Evolutionary conservation across 176 grass and related monocot species (phyloP).

Genomic region (Oryza officinalis): DNA sequence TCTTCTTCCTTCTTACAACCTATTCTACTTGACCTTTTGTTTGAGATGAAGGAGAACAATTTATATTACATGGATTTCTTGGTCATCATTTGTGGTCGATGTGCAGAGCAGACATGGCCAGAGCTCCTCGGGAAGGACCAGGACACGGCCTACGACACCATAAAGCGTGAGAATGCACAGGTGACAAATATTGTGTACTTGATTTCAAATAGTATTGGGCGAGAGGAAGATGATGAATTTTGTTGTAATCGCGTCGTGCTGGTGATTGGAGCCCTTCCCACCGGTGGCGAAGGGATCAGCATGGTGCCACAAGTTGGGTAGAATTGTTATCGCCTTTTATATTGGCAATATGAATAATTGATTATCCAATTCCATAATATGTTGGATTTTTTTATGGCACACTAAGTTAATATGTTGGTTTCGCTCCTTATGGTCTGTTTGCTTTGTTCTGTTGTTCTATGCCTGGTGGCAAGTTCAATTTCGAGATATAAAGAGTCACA

Average conservation of each 20-base stretch:
- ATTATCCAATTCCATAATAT: not conserved
- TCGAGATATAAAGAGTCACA: no score
- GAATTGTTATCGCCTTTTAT: not conserved
- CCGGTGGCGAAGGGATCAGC: not conserved
- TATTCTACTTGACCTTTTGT: not conserved
- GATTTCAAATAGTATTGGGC: not conserved
- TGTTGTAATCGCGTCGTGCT: constrained; percentile 21
- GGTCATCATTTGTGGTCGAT: not conserved
- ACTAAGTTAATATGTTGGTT: no score
- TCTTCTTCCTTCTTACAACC: not conserved
- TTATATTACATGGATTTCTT: not conserved
- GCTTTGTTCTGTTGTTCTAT: no score
- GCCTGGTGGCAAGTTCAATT: no score
- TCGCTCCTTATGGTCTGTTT: no score
- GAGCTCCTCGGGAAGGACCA: constrained; percentile 25
- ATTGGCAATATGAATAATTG: not conserved
- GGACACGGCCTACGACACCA: not conserved
- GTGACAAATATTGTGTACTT: constrained; percentile 15
- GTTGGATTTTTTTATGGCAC: no score
- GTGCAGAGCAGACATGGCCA: constrained; percentile 31
- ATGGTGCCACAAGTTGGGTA: constrained; percentile 31
- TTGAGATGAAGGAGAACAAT: not conserved
- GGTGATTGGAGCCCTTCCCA: not conserved
- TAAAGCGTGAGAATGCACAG: constrained; percentile 8
- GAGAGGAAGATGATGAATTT: not conserved